Base-by-base conservation (phyloP, 192 early-diverging fungal species). In the Coemansia asiatica region DNA sequence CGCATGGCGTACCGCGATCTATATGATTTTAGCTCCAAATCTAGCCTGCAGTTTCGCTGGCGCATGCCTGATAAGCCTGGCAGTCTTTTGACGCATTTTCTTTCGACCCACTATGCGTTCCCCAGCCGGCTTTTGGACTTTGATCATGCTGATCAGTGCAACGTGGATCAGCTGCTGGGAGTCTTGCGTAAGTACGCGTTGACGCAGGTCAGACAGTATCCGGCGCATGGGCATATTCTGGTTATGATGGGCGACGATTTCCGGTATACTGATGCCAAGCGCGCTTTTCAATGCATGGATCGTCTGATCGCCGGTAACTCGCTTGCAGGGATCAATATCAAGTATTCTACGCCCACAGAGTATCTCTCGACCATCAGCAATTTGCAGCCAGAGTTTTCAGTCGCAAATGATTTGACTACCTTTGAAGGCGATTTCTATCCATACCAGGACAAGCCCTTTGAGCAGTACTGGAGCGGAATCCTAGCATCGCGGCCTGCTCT, bases 171-270 rank as follows among this genome's bases (percentile, higher is more conserved):
- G 48, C 72, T 81, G 26, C 53, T 68, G 4, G 40, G 35, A 4
- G 69, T 74, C 60, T 66, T 81, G 61, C 38, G 33, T 28, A 22
- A 29, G 28, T 63, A 69, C 31, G 72, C 66, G 26, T 57, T 60
- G 26, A 28, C 56, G 8, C 69, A 81, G 49, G 63, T 65, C 15
- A 35, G 66, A 35, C 66, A 75, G 72, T 81, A 75, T 26, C 78
- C 78, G 40, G 69, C 46, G 0, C 78, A 81, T 50, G 78, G 78
- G 12, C 78, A 81, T 12, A 49, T 81, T 0, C 47, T 81, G 66
- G 69, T 81, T 48, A 74, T 81, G 70, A 75, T 81, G 66, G 78
- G 78, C 59, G 78, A 81, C 44, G 78, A 81, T 21, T 71, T 81
- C 26, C 65, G 72, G 18, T 81, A 68, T 38, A 47, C 60, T 6